phyloP scores from a whole-genome alignment of 2,329 filamentous ascomycete species.

The Aspergillus tubingensis region DNA sequence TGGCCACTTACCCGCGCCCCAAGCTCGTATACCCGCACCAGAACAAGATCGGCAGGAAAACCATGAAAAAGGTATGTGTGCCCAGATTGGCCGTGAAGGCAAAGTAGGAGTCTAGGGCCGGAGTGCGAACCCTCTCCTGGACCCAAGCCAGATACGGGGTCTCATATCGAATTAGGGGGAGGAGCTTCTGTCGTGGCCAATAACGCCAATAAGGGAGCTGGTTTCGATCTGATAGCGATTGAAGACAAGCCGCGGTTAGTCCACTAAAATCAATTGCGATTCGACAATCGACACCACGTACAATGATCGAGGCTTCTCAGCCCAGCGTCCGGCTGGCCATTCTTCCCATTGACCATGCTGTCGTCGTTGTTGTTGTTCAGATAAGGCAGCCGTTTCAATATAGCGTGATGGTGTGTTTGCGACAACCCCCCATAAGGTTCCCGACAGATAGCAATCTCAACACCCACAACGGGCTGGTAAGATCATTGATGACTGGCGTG shows the following conservation, averaged over 20 bases:
- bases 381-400: constrained; percentile 20
- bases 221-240: constrained; percentile 65
- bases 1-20: constrained; percentile 73
- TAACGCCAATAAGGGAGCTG: constrained; percentile 89
- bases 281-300: constrained; percentile 29
- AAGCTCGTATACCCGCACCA: constrained; percentile 89
- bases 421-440: constrained; percentile 26
- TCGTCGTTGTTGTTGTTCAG: neutral
- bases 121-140: constrained; percentile 77
- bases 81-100: constrained; percentile 94
- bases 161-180: constrained; percentile 90
- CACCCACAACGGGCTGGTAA: neutral
- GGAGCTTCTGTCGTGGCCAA: constrained; percentile 72
- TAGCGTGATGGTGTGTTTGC: constrained; percentile 19
- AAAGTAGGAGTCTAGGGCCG: constrained; percentile 91
- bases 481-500: neutral
- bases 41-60: constrained; percentile 89
- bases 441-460: neutral
- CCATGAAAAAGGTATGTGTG: constrained; percentile 99
- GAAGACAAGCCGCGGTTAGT: constrained; percentile 17
- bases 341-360: constrained; percentile 43
- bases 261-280: neutral
- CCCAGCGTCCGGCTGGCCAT: constrained; percentile 61
- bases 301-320: constrained; percentile 79
- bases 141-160: constrained; percentile 89